Conservation (phyloP, 345 rosid genomes). For the Syzygium aromaticum region DNA sequence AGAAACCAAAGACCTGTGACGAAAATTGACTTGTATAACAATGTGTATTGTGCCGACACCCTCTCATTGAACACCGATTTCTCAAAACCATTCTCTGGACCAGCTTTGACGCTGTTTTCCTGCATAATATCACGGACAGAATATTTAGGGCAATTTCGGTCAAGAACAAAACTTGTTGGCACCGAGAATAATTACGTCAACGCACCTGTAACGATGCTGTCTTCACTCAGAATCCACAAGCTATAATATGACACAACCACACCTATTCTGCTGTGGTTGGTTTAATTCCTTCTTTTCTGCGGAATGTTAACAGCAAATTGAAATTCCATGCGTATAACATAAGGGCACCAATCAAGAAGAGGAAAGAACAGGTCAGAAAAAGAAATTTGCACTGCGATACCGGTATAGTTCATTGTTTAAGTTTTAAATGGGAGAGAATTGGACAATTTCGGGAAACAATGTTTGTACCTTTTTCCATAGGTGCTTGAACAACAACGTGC, state of each 20-base stretch:
- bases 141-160: neutral
- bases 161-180: neutral
- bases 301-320: slow-evolving; percentile 7
- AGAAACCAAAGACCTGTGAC: neutral
- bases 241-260: slow-evolving; percentile 81
- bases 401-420: neutral
- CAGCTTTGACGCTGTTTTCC: slow-evolving; percentile 13
- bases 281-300: slow-evolving; percentile 60
- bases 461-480: slow-evolving; percentile 58
- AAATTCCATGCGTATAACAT: neutral
- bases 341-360: neutral
- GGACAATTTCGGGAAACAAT: neutral
- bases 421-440: neutral
- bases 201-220: neutral
- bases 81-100: slow-evolving; percentile 10
- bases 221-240: slow-evolving; percentile 7
- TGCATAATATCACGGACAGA: neutral
- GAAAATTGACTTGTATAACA: slow-evolving; percentile 8
- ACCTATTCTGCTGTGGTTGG: slow-evolving; percentile 62
- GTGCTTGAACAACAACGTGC: slow-evolving; percentile 93
- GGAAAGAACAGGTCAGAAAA: neutral
- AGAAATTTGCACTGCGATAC: neutral
- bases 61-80: slow-evolving; percentile 2
- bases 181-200: neutral
- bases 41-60: slow-evolving; percentile 1